Evolutionary conservation across 257 asterid species (phyloP).

Genomic region (Voacanga thouarsii): DNA sequence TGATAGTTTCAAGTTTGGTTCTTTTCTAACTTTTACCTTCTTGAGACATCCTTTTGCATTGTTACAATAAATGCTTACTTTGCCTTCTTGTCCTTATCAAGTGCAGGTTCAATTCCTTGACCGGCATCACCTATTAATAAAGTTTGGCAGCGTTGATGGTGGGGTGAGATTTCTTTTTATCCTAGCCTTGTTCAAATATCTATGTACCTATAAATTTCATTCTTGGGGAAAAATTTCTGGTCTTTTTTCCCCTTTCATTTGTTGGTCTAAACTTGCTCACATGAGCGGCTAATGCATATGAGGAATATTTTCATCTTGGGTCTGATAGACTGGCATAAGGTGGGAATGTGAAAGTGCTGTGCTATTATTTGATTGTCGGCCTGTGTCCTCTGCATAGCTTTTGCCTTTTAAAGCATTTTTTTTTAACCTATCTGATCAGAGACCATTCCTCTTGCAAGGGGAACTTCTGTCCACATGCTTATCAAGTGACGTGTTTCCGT

Average conservation of each 20-base stretch:
- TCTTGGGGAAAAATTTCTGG: not conserved
- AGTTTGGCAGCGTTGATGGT: constrained; percentile 96
- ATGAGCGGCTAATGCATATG: not conserved
- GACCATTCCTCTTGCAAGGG: not conserved
- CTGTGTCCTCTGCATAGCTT: not conserved
- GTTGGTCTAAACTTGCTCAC: constrained; percentile 2
- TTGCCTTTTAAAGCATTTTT: not conserved
- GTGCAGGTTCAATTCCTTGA: constrained; percentile 91
- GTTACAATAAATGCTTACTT: not conserved
- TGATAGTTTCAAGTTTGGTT: not conserved
- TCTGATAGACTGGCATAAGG: not conserved
- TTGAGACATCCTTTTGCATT: not conserved
- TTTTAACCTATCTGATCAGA: not conserved
- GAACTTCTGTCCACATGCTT: not conserved
- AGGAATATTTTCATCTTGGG: not conserved
- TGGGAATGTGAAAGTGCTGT: not conserved
- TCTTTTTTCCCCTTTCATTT: not conserved
- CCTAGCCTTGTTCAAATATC: constrained; percentile 10
- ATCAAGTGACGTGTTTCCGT: not conserved
- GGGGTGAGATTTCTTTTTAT: constrained; percentile 64
- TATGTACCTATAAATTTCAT: not conserved
- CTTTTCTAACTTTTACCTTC: not conserved
- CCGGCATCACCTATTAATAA: constrained; percentile 83
- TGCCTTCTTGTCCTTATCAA: constrained; percentile 13
- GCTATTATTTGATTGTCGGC: constrained; percentile 2